Base-by-base conservation (phyloP, 306 rosid species). In the Dicorynia guianensis region DNA sequence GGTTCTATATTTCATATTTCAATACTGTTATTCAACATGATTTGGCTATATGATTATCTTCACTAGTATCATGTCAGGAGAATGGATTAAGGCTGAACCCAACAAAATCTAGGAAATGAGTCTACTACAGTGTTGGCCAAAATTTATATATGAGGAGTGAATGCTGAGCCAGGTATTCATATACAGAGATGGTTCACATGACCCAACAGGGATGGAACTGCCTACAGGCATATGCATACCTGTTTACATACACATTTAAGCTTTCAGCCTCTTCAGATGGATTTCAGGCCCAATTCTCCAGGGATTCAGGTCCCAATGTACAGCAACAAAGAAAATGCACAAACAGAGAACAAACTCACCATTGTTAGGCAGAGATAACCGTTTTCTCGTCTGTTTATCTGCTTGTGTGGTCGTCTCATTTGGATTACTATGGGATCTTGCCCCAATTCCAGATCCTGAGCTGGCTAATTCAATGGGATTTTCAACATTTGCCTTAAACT, bases 401-500 rank as follows among this genome's bases (percentile, higher is more conserved):
- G 64, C 19, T 43, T 74, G 82, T 19, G 79, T 25, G 35, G 81
- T 76, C 67, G 88, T 83, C 82, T 88, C 90, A 58, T 88, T 88
- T 33, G 93, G 93, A 81, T 88, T 88, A 73, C 93, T 84, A 35
- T 67, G 88, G 30, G 90, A 86, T 74, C 93, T 81, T 69, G 82
- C 74, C 73, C 81, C 70, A 72, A 61, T 50, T 63, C 63, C 88
- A 68, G 86, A 82, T 77, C 63, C 79, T 17, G 79, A 68, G 76
- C 79, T 83, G 48, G 79, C 76, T 57, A 82, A 82, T 69, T 70
- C 81, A 63, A 65, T 64, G 35, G 76, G 67, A 77, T 80, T 81
- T 60, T 83, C 90, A 59, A 78, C 58, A 35, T 69, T 73, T 62
- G 78, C 82, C 60, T 89, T 86, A 62, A 79, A 60, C 67, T 82